Percentiles rank a stretch among this genome's conserved stretches.
phyloP scores from a whole-genome alignment of 1,139 yeast species.

The Yamadazyma atmosphaerica region DNA sequence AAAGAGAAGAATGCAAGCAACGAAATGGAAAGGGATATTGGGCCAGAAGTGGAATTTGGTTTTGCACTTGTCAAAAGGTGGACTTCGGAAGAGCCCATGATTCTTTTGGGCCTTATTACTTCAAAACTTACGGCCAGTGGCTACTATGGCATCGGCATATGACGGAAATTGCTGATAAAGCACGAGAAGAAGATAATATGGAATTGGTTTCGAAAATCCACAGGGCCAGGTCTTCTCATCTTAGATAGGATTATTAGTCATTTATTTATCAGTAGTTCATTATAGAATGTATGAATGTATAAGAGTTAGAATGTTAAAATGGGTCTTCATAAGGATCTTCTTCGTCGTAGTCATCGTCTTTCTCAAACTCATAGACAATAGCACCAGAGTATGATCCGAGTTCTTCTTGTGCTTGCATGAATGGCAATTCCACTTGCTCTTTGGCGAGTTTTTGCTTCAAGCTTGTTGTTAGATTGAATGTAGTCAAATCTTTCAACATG shows the following conservation, averaged over 20 bases:
- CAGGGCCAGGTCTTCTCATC: neutral
- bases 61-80: conserved; percentile 22
- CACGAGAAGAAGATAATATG: conserved; percentile 10
- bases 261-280: conserved; percentile 1
- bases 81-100: conserved; percentile 10
- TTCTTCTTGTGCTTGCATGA: conserved; percentile 76
- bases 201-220: conserved; percentile 5
- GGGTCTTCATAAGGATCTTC: conserved; percentile 98
- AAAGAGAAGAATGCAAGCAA: conserved; percentile 25
- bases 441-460: conserved; percentile 73
- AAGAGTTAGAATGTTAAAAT: conserved; percentile 44
- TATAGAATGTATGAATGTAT: no score
- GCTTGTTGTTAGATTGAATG: conserved; percentile 80
- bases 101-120: conserved; percentile 17
- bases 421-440: conserved; percentile 87
- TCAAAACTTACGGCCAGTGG: conserved; percentile 19
- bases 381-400: conserved; percentile 81
- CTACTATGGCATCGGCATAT: conserved; percentile 19
- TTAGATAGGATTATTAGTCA: neutral
- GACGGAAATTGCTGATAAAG: conserved; percentile 10
- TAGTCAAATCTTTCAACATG: conserved; percentile 70
- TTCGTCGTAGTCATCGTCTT: conserved; percentile 89
- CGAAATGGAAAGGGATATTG: conserved; percentile 28
- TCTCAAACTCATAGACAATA: conserved; percentile 87
- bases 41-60: conserved; percentile 35